Conservation (phyloP, 116 monocot species). For the Posidonia oceanica region DNA sequence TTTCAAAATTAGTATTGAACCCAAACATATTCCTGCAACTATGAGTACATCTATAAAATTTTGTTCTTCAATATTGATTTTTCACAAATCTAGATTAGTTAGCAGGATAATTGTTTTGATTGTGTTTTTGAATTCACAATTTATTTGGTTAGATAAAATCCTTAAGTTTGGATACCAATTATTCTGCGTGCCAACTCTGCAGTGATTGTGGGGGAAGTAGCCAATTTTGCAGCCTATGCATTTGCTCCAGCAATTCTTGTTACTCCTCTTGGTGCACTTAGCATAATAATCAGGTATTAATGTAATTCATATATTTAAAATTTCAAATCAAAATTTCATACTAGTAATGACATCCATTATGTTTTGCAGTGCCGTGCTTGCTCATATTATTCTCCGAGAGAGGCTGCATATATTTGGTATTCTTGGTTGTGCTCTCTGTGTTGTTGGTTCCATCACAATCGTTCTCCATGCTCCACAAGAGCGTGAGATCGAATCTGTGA, state of each 20-base stretch:
- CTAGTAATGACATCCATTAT: background rate
- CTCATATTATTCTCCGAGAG: conserved; percentile 81
- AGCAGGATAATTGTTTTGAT: too few species aligned
- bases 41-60: too few species aligned
- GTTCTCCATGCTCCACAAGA: conserved; percentile 99
- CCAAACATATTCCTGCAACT: too few species aligned
- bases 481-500: conserved; percentile 82
- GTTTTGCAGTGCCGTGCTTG: conserved; percentile 82
- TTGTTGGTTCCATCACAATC: conserved; percentile 93
- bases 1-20: too few species aligned
- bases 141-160: too few species aligned
- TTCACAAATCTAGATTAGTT: too few species aligned
- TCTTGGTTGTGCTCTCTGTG: conserved; percentile 85
- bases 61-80: too few species aligned
- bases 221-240: conserved; percentile 97
- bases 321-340: background rate
- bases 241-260: conserved; percentile 99
- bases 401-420: conserved; percentile 93
- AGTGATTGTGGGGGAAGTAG: conserved; percentile 99
- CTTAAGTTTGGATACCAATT: too few species aligned
- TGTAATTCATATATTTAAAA: background rate
- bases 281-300: conserved; percentile 92
- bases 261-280: conserved; percentile 98
- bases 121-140: too few species aligned
- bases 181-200: conserved; percentile 3